phyloP scores from a whole-genome alignment of 768 basidiomycete species.

The Antrodiella citrinella region DNA sequence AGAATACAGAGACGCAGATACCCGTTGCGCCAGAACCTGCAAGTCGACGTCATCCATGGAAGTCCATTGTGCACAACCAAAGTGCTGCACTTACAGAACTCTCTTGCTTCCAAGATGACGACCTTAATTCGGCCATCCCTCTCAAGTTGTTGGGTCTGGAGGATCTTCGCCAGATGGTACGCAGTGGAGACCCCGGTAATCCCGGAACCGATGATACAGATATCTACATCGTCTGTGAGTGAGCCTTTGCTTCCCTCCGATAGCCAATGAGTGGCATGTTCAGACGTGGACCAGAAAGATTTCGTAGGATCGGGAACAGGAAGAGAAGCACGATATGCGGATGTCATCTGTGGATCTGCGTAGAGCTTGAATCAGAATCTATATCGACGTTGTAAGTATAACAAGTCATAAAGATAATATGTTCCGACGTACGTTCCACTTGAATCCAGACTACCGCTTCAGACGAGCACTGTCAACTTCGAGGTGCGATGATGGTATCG shows the following conservation, averaged over 20 bases:
- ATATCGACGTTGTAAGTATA: no score
- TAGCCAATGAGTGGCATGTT: slow-evolving; percentile 58
- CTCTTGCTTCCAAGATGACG: slow-evolving; percentile 75
- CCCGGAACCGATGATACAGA: slow-evolving; percentile 75
- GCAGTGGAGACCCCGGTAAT: slow-evolving; percentile 71
- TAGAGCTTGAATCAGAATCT: no score
- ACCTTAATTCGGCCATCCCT: slow-evolving; percentile 31
- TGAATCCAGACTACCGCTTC: no score
- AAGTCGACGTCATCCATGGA: neutral
- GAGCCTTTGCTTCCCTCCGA: slow-evolving; percentile 54
- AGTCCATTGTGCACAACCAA: neutral
- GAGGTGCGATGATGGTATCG: no score
- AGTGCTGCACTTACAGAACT: slow-evolving; percentile 57
- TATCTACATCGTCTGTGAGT: slow-evolving; percentile 51
- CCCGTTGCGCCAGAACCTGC: slow-evolving; percentile 75
- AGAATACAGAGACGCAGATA: slow-evolving; percentile 15
- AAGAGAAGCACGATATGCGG: slow-evolving; percentile 22
- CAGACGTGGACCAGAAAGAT: slow-evolving; percentile 66
- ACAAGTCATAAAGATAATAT: no score
- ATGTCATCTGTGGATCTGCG: no score
- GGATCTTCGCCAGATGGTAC: slow-evolving; percentile 53
- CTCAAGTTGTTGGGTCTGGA: slow-evolving; percentile 3
- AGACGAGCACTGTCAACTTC: no score
- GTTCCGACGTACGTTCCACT: no score
- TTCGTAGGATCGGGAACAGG: slow-evolving; percentile 59